Conservation (phyloP, 2,329 filamentous ascomycete genomes). For the Blastomyces emzantsi region DNA sequence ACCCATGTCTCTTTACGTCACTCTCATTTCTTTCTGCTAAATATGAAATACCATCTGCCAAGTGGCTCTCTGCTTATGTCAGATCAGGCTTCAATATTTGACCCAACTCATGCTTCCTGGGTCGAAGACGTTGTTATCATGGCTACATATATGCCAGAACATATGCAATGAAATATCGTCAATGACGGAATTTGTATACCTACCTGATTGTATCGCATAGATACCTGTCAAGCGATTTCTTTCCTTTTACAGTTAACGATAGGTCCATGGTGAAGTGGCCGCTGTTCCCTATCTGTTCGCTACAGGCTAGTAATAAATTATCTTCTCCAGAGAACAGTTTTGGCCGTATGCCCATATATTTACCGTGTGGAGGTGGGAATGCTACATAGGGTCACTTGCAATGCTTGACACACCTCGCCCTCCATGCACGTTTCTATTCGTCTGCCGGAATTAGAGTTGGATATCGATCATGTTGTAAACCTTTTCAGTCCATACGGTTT, state of each 20-base stretch:
- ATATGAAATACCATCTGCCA: background rate
- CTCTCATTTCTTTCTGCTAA: background rate
- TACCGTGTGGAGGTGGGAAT: no score
- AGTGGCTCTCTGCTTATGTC: background rate
- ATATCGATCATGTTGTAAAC: background rate
- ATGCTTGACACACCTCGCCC: no score
- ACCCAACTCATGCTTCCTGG: background rate
- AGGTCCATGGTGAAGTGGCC: background rate
- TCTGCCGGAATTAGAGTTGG: background rate
- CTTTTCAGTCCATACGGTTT: background rate
- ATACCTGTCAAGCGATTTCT: background rate
- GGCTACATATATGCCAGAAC: background rate
- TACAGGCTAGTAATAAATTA: background rate
- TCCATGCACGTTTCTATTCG: background rate
- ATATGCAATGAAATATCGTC: background rate
- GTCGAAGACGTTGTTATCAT: background rate
- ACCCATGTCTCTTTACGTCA: background rate
- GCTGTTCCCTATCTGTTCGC: background rate
- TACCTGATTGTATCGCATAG: background rate
- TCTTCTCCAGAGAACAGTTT: background rate
- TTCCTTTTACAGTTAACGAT: background rate
- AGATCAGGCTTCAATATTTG: background rate
- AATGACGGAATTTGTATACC: constrained; percentile 1
- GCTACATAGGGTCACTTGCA: no score
- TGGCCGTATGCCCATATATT: background rate